phyloP scores from a whole-genome alignment of 768 basidiomycete genomes.

The Macrolepiota fuliginosa region DNA sequence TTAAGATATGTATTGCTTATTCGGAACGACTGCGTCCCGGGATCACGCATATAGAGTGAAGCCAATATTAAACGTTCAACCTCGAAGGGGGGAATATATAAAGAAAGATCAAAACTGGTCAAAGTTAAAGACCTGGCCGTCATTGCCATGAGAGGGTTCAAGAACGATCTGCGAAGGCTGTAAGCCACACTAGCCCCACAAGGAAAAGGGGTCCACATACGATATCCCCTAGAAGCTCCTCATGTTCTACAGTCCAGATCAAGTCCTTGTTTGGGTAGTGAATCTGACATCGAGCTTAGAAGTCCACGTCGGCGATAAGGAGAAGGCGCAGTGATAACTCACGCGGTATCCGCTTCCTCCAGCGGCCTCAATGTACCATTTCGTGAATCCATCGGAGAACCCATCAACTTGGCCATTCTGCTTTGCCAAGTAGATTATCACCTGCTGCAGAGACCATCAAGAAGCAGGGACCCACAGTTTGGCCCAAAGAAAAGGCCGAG shows the following conservation, averaged over 20 bases:
- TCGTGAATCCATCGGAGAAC: constrained; percentile 9
- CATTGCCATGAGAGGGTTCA: background rate
- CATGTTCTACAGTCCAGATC: background rate
- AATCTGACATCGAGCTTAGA: background rate
- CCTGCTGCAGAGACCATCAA: background rate
- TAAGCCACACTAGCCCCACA: background rate
- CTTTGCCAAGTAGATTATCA: background rate
- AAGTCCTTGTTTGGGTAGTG: constrained; percentile 9
- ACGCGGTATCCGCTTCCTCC: constrained; percentile 5
- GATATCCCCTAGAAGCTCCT: background rate
- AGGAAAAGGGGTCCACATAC: background rate
- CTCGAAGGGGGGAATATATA: too few species aligned
- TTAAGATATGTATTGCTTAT: too few species aligned
- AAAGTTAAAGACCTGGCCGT: background rate
- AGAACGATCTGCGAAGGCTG: background rate
- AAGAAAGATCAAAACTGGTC: background rate
- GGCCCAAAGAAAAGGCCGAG: background rate
- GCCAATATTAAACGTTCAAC: too few species aligned
- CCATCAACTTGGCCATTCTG: background rate
- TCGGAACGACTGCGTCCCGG: too few species aligned
- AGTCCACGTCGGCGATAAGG: background rate
- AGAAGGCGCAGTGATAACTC: background rate
- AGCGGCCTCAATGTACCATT: constrained; percentile 9
- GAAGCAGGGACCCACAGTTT: background rate
- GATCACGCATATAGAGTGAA: too few species aligned